Conservation (phyloP, 495 filamentous ascomycete genomes). For the Ramalina peruviana region DNA sequence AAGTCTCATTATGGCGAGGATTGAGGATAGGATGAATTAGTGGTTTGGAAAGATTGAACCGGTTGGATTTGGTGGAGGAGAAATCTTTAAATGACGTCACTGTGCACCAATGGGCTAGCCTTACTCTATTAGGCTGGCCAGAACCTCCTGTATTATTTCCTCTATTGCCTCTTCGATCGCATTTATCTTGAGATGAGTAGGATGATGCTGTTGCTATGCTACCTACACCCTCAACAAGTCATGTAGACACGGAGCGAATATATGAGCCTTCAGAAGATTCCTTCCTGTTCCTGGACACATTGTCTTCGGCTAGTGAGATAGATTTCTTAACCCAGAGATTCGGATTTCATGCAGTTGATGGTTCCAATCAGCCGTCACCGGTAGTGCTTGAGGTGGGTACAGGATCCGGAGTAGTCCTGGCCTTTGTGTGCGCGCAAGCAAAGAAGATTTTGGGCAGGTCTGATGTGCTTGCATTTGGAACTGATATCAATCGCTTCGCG, state of each 20-base stretch:
- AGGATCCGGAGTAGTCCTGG: slow-evolving; percentile 82
- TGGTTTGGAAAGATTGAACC: too few relatives aligned
- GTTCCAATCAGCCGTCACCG: slow-evolving; percentile 27
- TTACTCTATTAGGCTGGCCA: background rate
- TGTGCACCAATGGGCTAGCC: background rate
- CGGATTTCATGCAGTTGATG: slow-evolving; percentile 6
- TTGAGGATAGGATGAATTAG: too few relatives aligned
- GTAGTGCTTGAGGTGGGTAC: slow-evolving; percentile 76
- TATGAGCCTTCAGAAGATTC: slow-evolving; percentile 95
- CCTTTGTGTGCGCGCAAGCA: slow-evolving; percentile 69
- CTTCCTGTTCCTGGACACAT: slow-evolving; percentile 83
- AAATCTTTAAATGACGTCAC: slow-evolving; percentile 2
- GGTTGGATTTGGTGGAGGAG: too few relatives aligned
- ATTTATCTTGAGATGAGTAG: background rate
- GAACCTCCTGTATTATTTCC: too few relatives aligned
- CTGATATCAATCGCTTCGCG: slow-evolving; percentile 73
- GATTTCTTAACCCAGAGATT: slow-evolving; percentile 58
- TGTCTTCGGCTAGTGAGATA: slow-evolving; percentile 59
- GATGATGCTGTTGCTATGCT: slow-evolving; percentile 41
- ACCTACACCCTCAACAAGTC: slow-evolving; percentile 80
- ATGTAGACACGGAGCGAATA: slow-evolving; percentile 70
- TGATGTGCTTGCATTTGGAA: slow-evolving; percentile 56
- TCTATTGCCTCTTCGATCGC: too few relatives aligned
- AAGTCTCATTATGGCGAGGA: slow-evolving; percentile 19
- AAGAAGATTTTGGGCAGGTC: slow-evolving; percentile 53